Conservation (phyloP, 352 stramenopile genomes). For the Phytophthora colocasiae region DNA sequence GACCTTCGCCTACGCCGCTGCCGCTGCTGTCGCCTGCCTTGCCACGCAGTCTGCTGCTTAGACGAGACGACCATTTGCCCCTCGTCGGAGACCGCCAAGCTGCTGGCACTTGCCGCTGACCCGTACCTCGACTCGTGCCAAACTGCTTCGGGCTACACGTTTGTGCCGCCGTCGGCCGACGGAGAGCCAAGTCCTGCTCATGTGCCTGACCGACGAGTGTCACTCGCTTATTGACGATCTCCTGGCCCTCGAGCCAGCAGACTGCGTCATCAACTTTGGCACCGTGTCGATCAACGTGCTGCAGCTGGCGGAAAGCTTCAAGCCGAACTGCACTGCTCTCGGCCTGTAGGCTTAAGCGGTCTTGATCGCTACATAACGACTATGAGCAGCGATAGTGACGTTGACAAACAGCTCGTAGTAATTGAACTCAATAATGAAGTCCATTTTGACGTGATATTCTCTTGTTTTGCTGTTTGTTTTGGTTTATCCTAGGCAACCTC, state of each 20-base stretch:
- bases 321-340: constrained; percentile 44
- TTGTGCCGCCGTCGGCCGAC: constrained; percentile 46
- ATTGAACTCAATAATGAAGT: constrained; percentile 19
- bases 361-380: constrained; percentile 13
- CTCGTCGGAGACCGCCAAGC: constrained; percentile 39
- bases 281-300: constrained; percentile 54
- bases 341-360: constrained; percentile 29
- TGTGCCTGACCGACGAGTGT: constrained; percentile 47
- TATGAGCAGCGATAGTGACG: constrained; percentile 13
- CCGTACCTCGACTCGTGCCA: constrained; percentile 34
- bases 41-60: constrained; percentile 40
- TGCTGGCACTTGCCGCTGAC: constrained; percentile 32
- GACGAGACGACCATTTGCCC: constrained; percentile 36
- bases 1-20: constrained; percentile 40
- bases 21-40: constrained; percentile 29
- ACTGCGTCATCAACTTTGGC: constrained; percentile 57
- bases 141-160: constrained; percentile 37
- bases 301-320: constrained; percentile 48
- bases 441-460: constrained; percentile 20
- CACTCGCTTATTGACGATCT: constrained; percentile 43
- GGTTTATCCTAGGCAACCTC: background rate
- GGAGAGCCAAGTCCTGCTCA: constrained; percentile 37
- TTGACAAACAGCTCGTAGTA: constrained; percentile 23
- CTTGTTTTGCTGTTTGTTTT: background rate
- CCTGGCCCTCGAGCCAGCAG: constrained; percentile 37